Evolutionary conservation across 139 green algal species (phyloP).

Genomic region (Chlamydomonas incerta): DNA sequence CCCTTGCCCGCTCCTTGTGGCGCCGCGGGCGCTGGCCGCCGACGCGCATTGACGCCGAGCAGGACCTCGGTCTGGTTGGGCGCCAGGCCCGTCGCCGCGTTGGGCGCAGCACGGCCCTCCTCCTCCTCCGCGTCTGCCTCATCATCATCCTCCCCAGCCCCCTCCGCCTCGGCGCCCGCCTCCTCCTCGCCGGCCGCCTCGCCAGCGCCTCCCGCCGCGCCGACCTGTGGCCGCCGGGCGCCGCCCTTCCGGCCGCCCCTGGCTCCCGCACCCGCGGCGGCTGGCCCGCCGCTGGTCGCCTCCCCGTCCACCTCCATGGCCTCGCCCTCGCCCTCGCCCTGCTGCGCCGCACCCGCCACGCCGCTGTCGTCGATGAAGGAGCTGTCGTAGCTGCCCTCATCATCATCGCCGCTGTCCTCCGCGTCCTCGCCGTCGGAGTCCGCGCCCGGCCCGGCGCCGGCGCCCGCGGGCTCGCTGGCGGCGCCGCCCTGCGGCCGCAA

Average conservation of each 20-base stretch:
- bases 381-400: slow-evolving; percentile 23
- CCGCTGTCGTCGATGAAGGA: slow-evolving; percentile 29
- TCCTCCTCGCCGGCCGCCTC: no score
- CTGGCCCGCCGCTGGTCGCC: no score
- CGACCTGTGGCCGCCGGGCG: not conserved
- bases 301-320: not conserved
- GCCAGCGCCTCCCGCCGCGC: not conserved
- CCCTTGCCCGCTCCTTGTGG: not conserved
- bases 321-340: not conserved
- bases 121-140: no score
- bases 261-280: no score
- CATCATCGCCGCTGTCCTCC: slow-evolving; percentile 1
- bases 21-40: not conserved
- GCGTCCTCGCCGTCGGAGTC: not conserved
- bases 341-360: not conserved
- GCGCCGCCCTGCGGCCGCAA: not conserved
- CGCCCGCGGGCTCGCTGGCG: not conserved
- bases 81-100: not conserved
- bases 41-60: not conserved
- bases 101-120: not conserved
- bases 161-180: not conserved
- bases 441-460: not conserved
- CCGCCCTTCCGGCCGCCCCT: not conserved
- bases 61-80: slow-evolving; percentile 29
- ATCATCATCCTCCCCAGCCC: slow-evolving; percentile 1